Evolutionary conservation across 495 filamentous ascomycete species (phyloP).

Genomic region (Jackrogersella minutella): DNA sequence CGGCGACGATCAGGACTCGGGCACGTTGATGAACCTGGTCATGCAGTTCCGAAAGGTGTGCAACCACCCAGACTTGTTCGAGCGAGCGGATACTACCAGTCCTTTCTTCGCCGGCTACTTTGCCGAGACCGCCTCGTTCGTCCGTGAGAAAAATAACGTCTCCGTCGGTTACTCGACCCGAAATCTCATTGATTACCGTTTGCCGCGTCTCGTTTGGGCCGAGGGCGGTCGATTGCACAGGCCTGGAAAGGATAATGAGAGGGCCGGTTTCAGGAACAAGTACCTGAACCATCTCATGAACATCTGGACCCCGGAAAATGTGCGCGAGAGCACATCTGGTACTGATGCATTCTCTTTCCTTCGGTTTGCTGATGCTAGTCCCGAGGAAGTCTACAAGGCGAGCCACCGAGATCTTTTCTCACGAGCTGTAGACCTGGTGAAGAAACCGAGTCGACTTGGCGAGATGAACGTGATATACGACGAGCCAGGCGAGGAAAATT

Average conservation of each 20-base stretch:
- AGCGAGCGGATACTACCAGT: slow-evolving; percentile 89
- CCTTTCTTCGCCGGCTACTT: slow-evolving; percentile 83
- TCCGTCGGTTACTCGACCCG: slow-evolving; percentile 87
- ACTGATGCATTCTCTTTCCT: slow-evolving; percentile 86
- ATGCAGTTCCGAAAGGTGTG: slow-evolving; percentile 99
- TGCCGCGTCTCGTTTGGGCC: slow-evolving; percentile 81
- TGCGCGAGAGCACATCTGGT: slow-evolving; percentile 63
- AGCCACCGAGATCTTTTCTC: slow-evolving; percentile 61
- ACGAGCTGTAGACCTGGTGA: slow-evolving; percentile 67
- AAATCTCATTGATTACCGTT: slow-evolving; percentile 81
- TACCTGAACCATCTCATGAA: slow-evolving; percentile 83
- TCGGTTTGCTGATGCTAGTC: slow-evolving; percentile 81
- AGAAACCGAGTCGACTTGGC: slow-evolving; percentile 60
- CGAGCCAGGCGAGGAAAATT: slow-evolving; percentile 63
- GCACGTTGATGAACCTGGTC: slow-evolving; percentile 97
- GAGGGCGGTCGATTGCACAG: slow-evolving; percentile 79
- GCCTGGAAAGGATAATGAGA: slow-evolving; percentile 74
- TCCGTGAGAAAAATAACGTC: slow-evolving; percentile 84
- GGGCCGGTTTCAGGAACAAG: slow-evolving; percentile 77
- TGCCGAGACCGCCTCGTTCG: slow-evolving; percentile 92
- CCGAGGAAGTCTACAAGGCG: slow-evolving; percentile 72
- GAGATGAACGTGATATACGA: slow-evolving; percentile 54
- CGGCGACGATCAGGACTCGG: slow-evolving; percentile 92
- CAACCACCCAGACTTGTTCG: slow-evolving; percentile 97
- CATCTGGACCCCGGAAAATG: slow-evolving; percentile 84